Conservation (phyloP, 169 alveolate species). For the Plasmodium reichenowi region DNA sequence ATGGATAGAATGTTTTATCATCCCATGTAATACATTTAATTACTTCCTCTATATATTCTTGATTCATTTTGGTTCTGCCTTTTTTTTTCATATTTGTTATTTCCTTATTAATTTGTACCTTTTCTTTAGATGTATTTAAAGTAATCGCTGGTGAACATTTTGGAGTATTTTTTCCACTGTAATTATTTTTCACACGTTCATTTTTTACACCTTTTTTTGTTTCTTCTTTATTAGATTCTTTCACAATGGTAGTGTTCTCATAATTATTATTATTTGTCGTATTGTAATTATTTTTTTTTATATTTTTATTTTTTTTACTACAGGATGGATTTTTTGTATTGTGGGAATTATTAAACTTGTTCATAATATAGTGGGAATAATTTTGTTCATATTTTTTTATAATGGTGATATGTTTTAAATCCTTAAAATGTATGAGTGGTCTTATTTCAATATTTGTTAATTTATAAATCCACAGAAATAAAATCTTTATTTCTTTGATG, state of each 20-base stretch:
- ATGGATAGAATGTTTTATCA: constrained; percentile 20
- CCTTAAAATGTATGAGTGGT: constrained; percentile 56
- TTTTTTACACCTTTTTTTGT: neutral
- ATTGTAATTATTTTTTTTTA: neutral
- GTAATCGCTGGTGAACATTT: neutral
- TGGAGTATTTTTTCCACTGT: neutral
- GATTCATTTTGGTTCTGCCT: neutral
- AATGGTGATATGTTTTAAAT: constrained; percentile 26
- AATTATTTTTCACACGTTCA: neutral
- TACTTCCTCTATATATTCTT: constrained; percentile 35
- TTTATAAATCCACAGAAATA: constrained; percentile 65
- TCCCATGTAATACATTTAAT: constrained; percentile 2
- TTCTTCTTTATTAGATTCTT: neutral
- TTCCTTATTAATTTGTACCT: neutral
- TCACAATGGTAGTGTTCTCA: neutral
- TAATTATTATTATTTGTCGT: neutral
- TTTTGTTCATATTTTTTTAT: constrained; percentile 43
- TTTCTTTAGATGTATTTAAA: neutral
- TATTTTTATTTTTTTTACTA: neutral
- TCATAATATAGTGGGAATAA: constrained; percentile 35
- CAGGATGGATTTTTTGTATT: neutral
- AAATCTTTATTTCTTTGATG: constrained; percentile 61
- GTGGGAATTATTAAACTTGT: neutral
- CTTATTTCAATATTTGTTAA: constrained; percentile 63
- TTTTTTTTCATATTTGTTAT: neutral